A percentile compares a stretch with the other conserved stretches of the same genome.
phyloP scores from a whole-genome alignment of 2,329 filamentous ascomycete species.

The Ceratocystis variospora region DNA sequence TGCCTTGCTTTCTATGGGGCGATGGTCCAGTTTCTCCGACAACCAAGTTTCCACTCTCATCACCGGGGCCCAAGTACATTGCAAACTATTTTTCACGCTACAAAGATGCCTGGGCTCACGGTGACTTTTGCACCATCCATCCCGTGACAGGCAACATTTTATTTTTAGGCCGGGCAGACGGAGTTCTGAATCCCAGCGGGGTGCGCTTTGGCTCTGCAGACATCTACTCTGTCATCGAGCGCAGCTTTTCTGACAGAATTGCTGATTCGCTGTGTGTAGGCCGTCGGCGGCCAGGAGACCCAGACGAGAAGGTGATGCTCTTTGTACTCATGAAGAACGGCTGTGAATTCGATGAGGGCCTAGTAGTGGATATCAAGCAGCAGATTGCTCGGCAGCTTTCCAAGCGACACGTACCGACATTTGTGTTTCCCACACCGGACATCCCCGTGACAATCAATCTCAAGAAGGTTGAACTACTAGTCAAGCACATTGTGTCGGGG shows the following conservation, averaged over 20 bases:
- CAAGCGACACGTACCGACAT: constrained; percentile 62
- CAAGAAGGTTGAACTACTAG: constrained; percentile 73
- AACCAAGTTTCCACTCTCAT: constrained; percentile 14
- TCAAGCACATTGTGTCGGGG: constrained; percentile 73
- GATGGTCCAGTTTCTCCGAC: constrained; percentile 30
- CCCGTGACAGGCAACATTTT: constrained; percentile 50
- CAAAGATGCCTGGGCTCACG: constrained; percentile 63
- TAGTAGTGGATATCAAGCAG: constrained; percentile 47
- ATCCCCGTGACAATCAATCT: constrained; percentile 73
- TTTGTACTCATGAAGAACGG: constrained; percentile 46
- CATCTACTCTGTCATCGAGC: constrained; percentile 62
- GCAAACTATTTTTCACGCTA: constrained; percentile 49
- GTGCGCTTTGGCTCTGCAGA: constrained; percentile 70
- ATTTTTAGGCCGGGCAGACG: constrained; percentile 60
- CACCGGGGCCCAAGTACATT: constrained; percentile 43
- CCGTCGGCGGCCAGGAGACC: constrained; percentile 48
- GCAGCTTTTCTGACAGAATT: constrained; percentile 47
- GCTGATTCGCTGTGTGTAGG: constrained; percentile 69
- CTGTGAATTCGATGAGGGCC: constrained; percentile 35
- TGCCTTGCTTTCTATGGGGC: constrained; percentile 54
- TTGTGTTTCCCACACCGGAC: constrained; percentile 65
- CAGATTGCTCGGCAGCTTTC: constrained; percentile 54
- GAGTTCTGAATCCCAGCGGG: constrained; percentile 66
- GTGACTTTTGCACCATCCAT: constrained; percentile 63
- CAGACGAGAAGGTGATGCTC: constrained; percentile 41